Conservation (phyloP, 192 early-diverging fungal genomes). For the Geranomyces variabilis region DNA sequence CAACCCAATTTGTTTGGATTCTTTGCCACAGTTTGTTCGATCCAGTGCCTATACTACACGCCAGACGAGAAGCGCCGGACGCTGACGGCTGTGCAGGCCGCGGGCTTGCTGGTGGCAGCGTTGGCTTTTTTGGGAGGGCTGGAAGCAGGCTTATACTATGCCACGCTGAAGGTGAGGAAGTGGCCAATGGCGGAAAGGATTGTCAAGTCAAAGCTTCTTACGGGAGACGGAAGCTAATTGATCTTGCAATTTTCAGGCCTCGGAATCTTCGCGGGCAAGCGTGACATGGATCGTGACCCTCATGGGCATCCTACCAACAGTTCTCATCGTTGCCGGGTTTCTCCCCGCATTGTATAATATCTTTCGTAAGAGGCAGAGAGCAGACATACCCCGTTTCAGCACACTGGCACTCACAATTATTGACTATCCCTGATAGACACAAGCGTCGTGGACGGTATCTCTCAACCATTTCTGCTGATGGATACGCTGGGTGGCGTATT, state of each 20-base stretch:
- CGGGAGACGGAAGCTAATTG: no score
- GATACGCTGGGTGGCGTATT: conserved; percentile 31
- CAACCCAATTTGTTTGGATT: conserved; percentile 40
- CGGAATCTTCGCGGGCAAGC: background rate
- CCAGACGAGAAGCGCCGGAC: background rate
- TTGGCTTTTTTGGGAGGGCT: conserved; percentile 11
- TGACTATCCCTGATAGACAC: background rate
- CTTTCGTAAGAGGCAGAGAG: conserved; percentile 18
- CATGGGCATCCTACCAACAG: conserved; percentile 27
- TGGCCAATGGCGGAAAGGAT: no score
- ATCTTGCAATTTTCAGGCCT: background rate
- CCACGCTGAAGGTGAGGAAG: conserved; percentile 13
- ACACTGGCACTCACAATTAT: background rate
- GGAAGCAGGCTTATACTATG: conserved; percentile 23
- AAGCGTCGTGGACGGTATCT: conserved; percentile 16
- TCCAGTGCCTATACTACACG: conserved; percentile 23
- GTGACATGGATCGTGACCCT: conserved; percentile 18
- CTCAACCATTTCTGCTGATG: conserved; percentile 26
- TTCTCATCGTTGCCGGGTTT: conserved; percentile 34
- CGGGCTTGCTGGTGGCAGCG: background rate
- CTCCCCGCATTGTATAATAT: conserved; percentile 30
- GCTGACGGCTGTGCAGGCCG: background rate
- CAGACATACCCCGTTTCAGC: background rate
- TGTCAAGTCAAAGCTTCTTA: no score
- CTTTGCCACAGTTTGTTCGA: conserved; percentile 25